Base-by-base conservation (phyloP, 495 filamentous ascomycete species). In the Neurospora africana region DNA sequence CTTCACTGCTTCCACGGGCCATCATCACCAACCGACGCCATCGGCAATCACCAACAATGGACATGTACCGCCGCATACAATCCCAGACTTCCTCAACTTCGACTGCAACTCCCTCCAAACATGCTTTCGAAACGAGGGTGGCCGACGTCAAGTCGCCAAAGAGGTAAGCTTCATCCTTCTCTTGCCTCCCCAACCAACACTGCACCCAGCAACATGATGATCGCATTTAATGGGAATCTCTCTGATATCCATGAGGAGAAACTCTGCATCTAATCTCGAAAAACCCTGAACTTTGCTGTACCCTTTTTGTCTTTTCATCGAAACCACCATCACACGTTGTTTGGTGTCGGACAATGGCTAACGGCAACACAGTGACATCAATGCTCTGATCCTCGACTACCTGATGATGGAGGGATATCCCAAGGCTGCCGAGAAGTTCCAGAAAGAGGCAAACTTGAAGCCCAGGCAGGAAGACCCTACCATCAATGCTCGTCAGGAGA, bases 181-280 rank as follows among this genome's bases (percentile, higher is more conserved):
- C 73, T 53, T 75, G 71, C 71, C 53, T 33, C 58, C 47, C 39
- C 73, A 75, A 75, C 39, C 73, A 75, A 75, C 80, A 69, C 69
- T 35, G 37, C 21, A 47, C 79, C 74, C 76, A 69, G 74, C 81
- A 74, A 80, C 68, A 95, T 95, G 93, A 98, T 98, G 95, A 87
- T 87, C 79, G 81, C 85, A 90, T 90, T 95, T 95, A 95, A 95
- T 98, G 95, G 95, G 96, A 99, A 99, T 99, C 95, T 99, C 95
- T 99, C 95, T 89, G 91, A 99, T 84, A 91, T 84, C 75, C 79
- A 83, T 98, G 95, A 89, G 89, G 95, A 98, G 92, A 94, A 90
- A 79, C 71, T 70, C 75, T 78, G 78, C 78, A 76, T 85, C 85
- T 84, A 78, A 79, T 77, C 75, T 81, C 73, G 75, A 77, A 78